Conservation (phyloP, 768 basidiomycete genomes). For the Arthromyces matolae region DNA sequence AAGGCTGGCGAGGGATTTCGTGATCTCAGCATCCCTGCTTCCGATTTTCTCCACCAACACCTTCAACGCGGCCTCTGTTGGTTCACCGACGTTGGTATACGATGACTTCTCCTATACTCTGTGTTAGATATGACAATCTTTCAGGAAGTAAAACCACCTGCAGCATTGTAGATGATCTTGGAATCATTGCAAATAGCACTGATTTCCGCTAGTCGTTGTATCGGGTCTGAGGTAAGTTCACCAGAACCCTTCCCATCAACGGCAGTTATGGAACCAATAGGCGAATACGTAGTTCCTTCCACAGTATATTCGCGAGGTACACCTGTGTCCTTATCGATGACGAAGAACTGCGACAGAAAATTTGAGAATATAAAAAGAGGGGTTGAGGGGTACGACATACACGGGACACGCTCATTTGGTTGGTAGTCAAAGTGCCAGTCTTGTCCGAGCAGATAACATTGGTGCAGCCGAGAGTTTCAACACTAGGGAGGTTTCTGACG, state of each 20-base stretch:
- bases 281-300: slow-evolving; percentile 91
- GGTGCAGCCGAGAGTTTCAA: slow-evolving; percentile 96
- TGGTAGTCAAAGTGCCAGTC: slow-evolving; percentile 93
- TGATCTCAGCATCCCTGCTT: slow-evolving; percentile 56
- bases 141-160: slow-evolving; percentile 30
- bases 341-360: slow-evolving; percentile 56
- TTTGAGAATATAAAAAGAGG: slow-evolving; percentile 3
- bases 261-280: slow-evolving; percentile 68
- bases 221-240: slow-evolving; percentile 63
- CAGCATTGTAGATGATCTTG: slow-evolving; percentile 79
- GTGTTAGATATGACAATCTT: neutral
- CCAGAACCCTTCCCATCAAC: slow-evolving; percentile 57
- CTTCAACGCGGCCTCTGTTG: slow-evolving; percentile 95
- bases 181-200: slow-evolving; percentile 93
- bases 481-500: slow-evolving; percentile 91
- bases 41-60: slow-evolving; percentile 95
- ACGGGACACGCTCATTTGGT: slow-evolving; percentile 93
- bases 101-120: slow-evolving; percentile 63
- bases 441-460: slow-evolving; percentile 99
- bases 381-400: slow-evolving; percentile 33
- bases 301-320: slow-evolving; percentile 68
- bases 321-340: slow-evolving; percentile 54
- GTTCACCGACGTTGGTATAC: slow-evolving; percentile 89
- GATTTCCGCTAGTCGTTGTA: slow-evolving; percentile 87
- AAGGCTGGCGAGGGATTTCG: slow-evolving; percentile 54